A percentile compares a stretch with the other conserved stretches of the same genome.
phyloP scores from a whole-genome alignment of 2,329 filamentous ascomycete species.

The Aspergillus sergii region DNA sequence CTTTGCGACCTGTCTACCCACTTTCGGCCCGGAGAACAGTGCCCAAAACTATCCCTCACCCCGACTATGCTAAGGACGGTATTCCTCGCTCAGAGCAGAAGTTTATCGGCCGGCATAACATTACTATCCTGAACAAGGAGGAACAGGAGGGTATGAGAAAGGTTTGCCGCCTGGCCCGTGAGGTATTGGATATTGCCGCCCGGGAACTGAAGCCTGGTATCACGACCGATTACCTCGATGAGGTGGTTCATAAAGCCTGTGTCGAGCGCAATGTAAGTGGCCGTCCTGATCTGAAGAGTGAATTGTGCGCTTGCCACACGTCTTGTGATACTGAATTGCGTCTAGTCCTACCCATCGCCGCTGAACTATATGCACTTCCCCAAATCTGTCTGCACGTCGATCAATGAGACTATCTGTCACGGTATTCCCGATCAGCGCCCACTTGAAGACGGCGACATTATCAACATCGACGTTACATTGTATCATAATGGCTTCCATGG shows the following conservation, averaged over 20 bases:
- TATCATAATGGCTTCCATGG: constrained; percentile 96
- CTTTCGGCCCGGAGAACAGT: constrained; percentile 72
- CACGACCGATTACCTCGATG: constrained; percentile 93
- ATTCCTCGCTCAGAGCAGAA: constrained; percentile 68
- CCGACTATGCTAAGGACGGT: constrained; percentile 86
- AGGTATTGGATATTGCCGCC: constrained; percentile 90
- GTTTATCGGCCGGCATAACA: constrained; percentile 73
- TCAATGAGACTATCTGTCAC: constrained; percentile 98
- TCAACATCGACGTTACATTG: constrained; percentile 94
- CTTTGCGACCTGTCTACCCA: constrained; percentile 83
- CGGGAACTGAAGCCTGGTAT: constrained; percentile 84
- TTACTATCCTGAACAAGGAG: constrained; percentile 77
- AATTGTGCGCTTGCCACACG: neutral
- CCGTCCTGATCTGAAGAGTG: neutral
- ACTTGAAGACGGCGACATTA: constrained; percentile 87
- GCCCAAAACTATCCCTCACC: constrained; percentile 77
- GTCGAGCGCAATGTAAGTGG: constrained; percentile 81
- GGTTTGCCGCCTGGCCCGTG: constrained; percentile 81
- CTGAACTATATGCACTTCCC: constrained; percentile 96
- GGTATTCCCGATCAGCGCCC: constrained; percentile 91
- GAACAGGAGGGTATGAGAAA: constrained; percentile 90
- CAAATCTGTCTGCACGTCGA: constrained; percentile 94
- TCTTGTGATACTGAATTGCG: constrained; percentile 14
- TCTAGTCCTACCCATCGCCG: constrained; percentile 90
- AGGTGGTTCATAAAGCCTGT: constrained; percentile 92